A percentile compares a stretch with the other conserved stretches of the same genome.
Evolutionary conservation across 2,329 filamentous ascomycete genomes (phyloP).

Genomic region (Talaromyces amestolkiae): DNA sequence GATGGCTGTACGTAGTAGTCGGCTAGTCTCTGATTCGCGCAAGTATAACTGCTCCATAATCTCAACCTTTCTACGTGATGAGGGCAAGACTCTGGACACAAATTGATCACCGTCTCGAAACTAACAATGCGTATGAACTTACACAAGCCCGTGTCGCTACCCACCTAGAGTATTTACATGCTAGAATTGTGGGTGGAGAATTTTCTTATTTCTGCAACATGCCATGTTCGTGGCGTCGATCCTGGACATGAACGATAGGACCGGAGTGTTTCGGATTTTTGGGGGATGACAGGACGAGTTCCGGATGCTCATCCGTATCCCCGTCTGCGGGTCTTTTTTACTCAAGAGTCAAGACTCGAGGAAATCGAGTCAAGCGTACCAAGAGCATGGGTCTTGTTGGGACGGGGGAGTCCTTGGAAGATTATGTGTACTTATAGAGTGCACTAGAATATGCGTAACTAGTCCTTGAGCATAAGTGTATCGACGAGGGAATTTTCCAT

Average conservation of each 20-base stretch:
- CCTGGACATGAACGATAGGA: slow-evolving; percentile 7
- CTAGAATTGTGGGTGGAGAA: neutral
- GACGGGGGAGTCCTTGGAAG: neutral
- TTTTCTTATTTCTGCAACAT: slow-evolving; percentile 3
- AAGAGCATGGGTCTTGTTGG: neutral
- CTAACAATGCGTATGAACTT: neutral
- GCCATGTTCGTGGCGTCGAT: slow-evolving; percentile 11
- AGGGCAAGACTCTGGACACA: neutral
- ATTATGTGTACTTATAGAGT: neutral
- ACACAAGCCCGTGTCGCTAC: neutral
- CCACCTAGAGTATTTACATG: neutral
- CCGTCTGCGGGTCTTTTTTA: slow-evolving; percentile 8
- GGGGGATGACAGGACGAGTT: neutral
- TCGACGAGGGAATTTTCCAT: neutral
- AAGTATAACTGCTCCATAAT: neutral
- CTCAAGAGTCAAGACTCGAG: neutral
- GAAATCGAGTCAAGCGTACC: neutral
- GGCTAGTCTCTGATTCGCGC: neutral
- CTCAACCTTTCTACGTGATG: neutral
- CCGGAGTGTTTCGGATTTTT: neutral
- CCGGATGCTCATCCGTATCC: slow-evolving; percentile 9
- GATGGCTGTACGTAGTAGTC: neutral
- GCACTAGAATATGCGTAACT: neutral
- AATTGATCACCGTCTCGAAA: neutral
- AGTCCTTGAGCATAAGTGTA: neutral